A percentile compares a stretch with the other conserved stretches of the same genome.
phyloP scores from a whole-genome alignment of 192 early-diverging fungal species.

The Backusella macrospora region DNA sequence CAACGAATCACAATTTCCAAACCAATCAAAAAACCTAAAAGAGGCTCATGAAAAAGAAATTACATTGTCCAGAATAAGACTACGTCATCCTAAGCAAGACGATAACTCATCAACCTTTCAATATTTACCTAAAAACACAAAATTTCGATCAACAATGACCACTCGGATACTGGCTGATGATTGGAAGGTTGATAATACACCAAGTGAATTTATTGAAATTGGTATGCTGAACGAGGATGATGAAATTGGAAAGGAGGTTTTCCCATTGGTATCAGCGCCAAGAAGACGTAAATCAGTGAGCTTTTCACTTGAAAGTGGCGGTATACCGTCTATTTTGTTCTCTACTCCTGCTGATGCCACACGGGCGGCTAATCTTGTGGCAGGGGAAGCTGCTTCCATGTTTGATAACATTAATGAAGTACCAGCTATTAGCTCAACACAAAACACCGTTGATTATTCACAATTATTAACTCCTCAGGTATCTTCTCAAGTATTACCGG shows the following conservation, averaged over 20 bases:
- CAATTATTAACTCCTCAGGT: not conserved
- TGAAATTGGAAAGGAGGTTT: not conserved
- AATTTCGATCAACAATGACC: not conserved
- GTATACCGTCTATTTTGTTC: not conserved
- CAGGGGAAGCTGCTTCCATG: not conserved
- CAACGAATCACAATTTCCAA: not conserved
- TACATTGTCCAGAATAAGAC: not conserved
- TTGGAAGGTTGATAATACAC: not conserved
- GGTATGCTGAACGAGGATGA: not conserved
- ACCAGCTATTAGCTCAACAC: not conserved
- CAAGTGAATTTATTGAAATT: not conserved
- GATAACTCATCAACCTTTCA: not conserved
- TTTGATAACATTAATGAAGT: not conserved
- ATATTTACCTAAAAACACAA: not conserved
- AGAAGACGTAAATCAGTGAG: conserved; percentile 8
- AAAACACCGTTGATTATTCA: not conserved
- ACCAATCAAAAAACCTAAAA: not conserved
- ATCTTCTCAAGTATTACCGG: not conserved
- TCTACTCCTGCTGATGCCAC: not conserved
- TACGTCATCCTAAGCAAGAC: not conserved
- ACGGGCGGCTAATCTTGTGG: not conserved
- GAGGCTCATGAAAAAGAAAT: not conserved
- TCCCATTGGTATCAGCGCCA: not conserved
- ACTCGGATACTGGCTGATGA: not conserved
- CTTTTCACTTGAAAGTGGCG: not conserved